phyloP scores from a whole-genome alignment of 257 asterid genomes.

The Petunia secreta region DNA sequence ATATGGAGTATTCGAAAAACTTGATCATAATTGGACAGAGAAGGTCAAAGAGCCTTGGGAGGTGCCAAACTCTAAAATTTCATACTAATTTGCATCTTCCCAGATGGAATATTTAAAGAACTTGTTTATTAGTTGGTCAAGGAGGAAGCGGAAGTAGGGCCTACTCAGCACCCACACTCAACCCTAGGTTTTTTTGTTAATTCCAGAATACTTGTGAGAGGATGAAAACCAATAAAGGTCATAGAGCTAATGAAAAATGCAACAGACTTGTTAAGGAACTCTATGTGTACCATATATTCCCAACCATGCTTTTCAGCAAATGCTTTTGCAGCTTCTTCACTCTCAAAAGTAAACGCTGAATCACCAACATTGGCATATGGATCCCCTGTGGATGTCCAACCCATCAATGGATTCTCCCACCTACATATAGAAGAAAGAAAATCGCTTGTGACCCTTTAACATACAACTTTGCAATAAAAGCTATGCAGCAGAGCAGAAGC shows the following conservation, averaged over 20 bases:
- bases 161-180: not conserved
- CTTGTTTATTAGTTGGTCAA: not conserved
- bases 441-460: constrained; percentile 20
- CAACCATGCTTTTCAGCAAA: constrained; percentile 93
- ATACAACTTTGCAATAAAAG: constrained; percentile 26
- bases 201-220: not conserved
- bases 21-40: too few species aligned
- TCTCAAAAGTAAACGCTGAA: constrained; percentile 78
- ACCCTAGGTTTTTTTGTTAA: not conserved
- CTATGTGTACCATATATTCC: constrained; percentile 69
- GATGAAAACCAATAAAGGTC: not conserved
- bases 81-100: not conserved
- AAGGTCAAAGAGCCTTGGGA: not conserved
- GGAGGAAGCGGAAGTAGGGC: not conserved
- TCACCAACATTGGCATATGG: constrained; percentile 97
- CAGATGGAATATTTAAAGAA: not conserved
- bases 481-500: not conserved
- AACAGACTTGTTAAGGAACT: not conserved
- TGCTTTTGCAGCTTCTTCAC: constrained; percentile 79
- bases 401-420: constrained; percentile 99
- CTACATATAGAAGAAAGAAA: constrained; percentile 45
- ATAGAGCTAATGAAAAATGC: not conserved
- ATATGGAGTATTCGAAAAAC: too few species aligned
- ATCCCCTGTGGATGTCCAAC: constrained; percentile 99
- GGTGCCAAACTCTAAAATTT: not conserved